phyloP scores from a whole-genome alignment of 345 rosid genomes.

The Mangifera indica region DNA sequence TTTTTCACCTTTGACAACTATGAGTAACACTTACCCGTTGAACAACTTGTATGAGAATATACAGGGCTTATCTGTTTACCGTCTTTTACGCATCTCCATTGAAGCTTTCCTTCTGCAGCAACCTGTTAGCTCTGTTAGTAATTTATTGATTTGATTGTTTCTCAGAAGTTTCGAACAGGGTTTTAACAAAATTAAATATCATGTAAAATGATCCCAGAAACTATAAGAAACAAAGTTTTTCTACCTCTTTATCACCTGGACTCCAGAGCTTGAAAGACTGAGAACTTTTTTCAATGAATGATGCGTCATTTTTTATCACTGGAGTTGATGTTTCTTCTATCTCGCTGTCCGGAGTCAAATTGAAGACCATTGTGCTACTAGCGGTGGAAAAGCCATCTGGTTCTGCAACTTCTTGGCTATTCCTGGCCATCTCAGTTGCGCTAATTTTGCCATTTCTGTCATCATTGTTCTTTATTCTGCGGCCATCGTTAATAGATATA shows the following conservation, averaged over 20 bases:
- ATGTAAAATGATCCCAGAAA: not conserved
- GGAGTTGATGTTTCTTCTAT: constrained; percentile 30
- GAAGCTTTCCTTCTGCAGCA: constrained; percentile 27
- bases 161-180: not conserved
- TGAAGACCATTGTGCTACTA: constrained; percentile 32
- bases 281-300: constrained; percentile 8
- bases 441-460: constrained; percentile 16
- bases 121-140: constrained; percentile 37
- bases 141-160: not conserved
- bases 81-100: constrained; percentile 17
- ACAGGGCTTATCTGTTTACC: constrained; percentile 31
- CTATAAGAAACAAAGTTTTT: not conserved
- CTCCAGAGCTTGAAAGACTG: constrained; percentile 6
- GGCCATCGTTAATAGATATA: constrained; percentile 18
- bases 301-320: constrained; percentile 1
- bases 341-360: constrained; percentile 35
- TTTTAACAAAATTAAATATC: not conserved
- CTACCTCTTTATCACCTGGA: constrained; percentile 34
- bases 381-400: constrained; percentile 28
- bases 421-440: constrained; percentile 10
- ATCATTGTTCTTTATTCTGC: constrained; percentile 17
- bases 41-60: constrained; percentile 23
- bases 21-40: constrained; percentile 16
- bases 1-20: too few relatives aligned
- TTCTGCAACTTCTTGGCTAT: constrained; percentile 27